Conservation (phyloP, 2,329 filamentous ascomycete genomes). For the Rasamsonia emersonii region DNA sequence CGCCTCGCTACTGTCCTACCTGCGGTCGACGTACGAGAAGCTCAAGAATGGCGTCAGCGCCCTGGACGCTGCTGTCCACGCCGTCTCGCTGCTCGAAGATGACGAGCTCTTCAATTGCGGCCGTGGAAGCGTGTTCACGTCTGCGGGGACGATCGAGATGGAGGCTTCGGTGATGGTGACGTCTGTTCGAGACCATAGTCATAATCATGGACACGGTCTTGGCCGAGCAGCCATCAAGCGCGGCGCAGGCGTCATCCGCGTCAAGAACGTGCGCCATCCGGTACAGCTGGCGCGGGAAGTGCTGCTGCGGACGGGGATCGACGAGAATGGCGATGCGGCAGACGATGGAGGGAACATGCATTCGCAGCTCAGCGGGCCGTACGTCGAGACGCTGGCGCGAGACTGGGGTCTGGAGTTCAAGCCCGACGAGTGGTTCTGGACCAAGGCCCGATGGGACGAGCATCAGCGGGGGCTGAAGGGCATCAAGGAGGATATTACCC, state of each 20-base stretch:
- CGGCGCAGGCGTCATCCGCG: conserved; percentile 65
- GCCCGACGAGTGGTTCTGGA: conserved; percentile 67
- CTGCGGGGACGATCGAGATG: conserved; percentile 72
- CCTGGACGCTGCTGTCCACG: conserved; percentile 65
- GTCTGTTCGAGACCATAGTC: conserved; percentile 14
- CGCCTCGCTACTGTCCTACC: conserved; percentile 52
- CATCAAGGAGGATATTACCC: conserved; percentile 13
- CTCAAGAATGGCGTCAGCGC: conserved; percentile 46
- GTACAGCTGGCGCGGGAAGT: conserved; percentile 65
- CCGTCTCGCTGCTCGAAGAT: conserved; percentile 68
- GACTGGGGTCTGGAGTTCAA: conserved; percentile 59
- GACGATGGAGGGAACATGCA: conserved; percentile 41
- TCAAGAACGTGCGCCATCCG: conserved; percentile 69
- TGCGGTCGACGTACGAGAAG: conserved; percentile 38
- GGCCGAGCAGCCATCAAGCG: conserved; percentile 54
- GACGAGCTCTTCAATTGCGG: conserved; percentile 77
- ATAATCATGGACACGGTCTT: conserved; percentile 28
- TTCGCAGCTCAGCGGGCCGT: conserved; percentile 57
- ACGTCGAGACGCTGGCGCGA: conserved; percentile 60
- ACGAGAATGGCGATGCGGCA: conserved; percentile 51
- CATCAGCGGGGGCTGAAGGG: conserved; percentile 53
- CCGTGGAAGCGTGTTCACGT: conserved; percentile 78
- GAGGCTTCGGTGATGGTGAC: conserved; percentile 85
- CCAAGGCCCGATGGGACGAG: conserved; percentile 68
- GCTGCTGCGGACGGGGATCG: conserved; percentile 43